A percentile compares a stretch with the other conserved stretches of the same genome.
Conservation (phyloP, 179 eudicot genomes). For the Kewa caespitosa region DNA sequence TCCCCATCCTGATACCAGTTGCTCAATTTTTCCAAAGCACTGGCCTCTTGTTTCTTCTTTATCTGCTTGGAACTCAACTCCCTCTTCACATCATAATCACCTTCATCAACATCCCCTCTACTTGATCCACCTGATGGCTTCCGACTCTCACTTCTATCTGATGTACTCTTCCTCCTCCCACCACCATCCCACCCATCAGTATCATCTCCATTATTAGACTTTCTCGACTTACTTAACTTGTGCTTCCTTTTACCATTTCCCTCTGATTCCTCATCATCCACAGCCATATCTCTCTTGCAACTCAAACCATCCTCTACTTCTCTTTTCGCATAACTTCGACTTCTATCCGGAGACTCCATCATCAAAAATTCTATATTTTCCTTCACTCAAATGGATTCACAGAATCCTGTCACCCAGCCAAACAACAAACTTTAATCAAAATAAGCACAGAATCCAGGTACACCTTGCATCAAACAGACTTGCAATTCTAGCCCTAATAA, state of each 20-base stretch:
- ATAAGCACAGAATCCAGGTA: neutral
- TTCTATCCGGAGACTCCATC: constrained; percentile 60
- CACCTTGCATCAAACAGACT: neutral
- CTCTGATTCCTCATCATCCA: constrained; percentile 54
- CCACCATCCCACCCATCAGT: constrained; percentile 56
- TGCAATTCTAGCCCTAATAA: neutral
- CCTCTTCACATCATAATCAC: constrained; percentile 51
- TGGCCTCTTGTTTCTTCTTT: constrained; percentile 65
- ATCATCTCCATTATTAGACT: constrained; percentile 52
- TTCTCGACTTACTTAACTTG: constrained; percentile 61
- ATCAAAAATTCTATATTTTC: neutral
- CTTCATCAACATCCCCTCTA: constrained; percentile 59
- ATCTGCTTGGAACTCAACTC: constrained; percentile 50
- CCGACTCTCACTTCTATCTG: constrained; percentile 55
- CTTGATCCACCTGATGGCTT: constrained; percentile 59
- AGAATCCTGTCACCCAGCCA: neutral
- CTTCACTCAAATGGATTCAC: neutral
- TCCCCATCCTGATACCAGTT: constrained; percentile 85
- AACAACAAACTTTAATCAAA: neutral
- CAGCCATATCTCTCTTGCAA: constrained; percentile 41
- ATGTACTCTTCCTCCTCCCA: constrained; percentile 56
- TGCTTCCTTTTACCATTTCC: constrained; percentile 61
- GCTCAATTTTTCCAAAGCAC: constrained; percentile 70
- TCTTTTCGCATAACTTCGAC: constrained; percentile 36
- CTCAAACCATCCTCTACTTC: constrained; percentile 41